These are phyloP conservation scores for Phaseolus lunatus DNA, from an alignment of 306 rosid genomes.

Conservation along the genomic window DNA sequence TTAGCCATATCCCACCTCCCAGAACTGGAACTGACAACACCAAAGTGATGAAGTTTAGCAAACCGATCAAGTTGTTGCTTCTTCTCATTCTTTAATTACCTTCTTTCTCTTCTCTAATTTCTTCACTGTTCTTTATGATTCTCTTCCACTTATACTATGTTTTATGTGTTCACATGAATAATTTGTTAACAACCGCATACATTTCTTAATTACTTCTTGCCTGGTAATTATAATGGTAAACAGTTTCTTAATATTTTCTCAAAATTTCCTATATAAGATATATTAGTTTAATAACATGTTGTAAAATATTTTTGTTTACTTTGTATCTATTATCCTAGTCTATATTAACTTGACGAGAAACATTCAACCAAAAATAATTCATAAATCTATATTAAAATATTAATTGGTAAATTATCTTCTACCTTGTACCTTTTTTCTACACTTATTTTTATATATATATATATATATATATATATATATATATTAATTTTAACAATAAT, in stretches of 20 bases:
- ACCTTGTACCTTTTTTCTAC: no score
- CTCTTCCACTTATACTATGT: not conserved
- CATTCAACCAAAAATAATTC: no score
- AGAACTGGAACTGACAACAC: conserved; percentile 82
- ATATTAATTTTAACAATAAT: no score
- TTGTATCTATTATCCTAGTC: no score
- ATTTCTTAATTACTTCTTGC: not conserved
- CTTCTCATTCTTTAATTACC: conserved; percentile 52
- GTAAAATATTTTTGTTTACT: no score
- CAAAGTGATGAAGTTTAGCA: conserved; percentile 76
- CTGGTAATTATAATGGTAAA: not conserved
- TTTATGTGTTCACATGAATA: not conserved
- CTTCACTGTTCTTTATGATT: not conserved
- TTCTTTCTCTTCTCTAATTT: not conserved
- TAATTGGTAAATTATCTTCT: no score
- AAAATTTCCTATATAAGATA: no score
- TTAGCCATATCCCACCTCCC: conserved; percentile 89
- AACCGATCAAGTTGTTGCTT: conserved; percentile 77
- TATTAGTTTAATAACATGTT: no score
- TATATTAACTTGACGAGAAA: no score
- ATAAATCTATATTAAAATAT: no score
- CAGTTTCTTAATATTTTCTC: not conserved
- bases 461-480: no score
- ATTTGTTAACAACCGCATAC: not conserved
- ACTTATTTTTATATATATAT: no score